phyloP scores from a whole-genome alignment of 768 basidiomycete genomes.

The Melanogaster broomeanus region DNA sequence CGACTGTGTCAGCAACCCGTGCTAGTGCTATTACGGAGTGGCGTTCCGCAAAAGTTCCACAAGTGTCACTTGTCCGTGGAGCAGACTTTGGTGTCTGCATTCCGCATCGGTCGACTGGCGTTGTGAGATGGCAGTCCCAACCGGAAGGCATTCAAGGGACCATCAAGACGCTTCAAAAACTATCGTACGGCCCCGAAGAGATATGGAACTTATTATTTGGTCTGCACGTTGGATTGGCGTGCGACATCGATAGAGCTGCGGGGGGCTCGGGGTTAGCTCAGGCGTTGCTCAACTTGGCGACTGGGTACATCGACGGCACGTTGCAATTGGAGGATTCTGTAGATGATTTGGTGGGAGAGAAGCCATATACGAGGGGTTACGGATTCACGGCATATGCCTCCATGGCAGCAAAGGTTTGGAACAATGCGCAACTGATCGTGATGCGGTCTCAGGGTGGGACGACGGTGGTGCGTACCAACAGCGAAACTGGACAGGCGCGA shows the following conservation, averaged over 20 bases:
- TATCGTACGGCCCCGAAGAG: neutral
- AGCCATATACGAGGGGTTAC: conserved; percentile 2
- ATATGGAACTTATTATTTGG: conserved; percentile 5
- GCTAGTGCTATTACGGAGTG: conserved; percentile 5
- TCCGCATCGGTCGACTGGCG: conserved; percentile 4
- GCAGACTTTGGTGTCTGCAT: conserved; percentile 1
- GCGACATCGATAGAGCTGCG: neutral
- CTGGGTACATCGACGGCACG: conserved; percentile 1
- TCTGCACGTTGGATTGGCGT: conserved; percentile 1
- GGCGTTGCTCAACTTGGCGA: neutral
- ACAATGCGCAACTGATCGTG: neutral
- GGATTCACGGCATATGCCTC: conserved; percentile 4
- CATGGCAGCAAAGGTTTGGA: conserved; percentile 6
- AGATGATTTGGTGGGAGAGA: conserved; percentile 2
- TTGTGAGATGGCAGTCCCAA: conserved; percentile 3
- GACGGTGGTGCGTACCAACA: conserved; percentile 1
- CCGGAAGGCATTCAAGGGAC: conserved; percentile 1
- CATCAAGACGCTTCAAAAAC: neutral
- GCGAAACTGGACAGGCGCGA: conserved; percentile 2
- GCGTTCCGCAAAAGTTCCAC: neutral
- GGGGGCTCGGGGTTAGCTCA: conserved; percentile 2
- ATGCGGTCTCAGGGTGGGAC: conserved; percentile 3
- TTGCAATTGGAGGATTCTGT: neutral
- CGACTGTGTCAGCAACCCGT: conserved; percentile 5
- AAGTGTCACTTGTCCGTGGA: neutral